Evolutionary conservation across 805 yeast genomes (phyloP).

Genomic region (Yarrowia hollandica): DNA sequence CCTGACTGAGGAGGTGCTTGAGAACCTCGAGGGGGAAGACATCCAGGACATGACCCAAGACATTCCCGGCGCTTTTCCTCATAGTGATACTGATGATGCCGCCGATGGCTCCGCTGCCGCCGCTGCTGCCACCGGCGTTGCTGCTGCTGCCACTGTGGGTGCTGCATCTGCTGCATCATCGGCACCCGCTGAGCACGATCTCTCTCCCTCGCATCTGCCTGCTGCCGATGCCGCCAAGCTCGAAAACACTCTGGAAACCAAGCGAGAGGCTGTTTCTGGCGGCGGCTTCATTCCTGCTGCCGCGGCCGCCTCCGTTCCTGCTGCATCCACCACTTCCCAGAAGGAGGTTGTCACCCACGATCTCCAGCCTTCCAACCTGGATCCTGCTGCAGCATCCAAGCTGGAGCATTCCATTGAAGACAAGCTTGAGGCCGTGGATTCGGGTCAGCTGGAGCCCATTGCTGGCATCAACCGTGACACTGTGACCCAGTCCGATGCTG

Average conservation of each 20-base stretch:
- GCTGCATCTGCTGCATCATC: too few species aligned
- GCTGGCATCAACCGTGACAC: not conserved
- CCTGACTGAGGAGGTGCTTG: not conserved
- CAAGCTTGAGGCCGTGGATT: constrained; percentile 1
- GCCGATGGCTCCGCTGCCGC: not conserved
- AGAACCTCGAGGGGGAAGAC: constrained; percentile 17
- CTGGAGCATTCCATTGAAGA: not conserved
- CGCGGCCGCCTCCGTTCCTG: not conserved
- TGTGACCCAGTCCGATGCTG: not conserved
- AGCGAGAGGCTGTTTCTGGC: constrained; percentile 1
- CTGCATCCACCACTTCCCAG: not conserved
- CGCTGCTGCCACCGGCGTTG: not conserved
- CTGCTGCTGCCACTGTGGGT: too few species aligned
- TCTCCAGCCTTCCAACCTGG: not conserved
- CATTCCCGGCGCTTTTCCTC: constrained; percentile 23
- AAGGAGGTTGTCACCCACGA: not conserved
- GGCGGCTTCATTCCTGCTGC: not conserved
- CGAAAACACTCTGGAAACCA: not conserved
- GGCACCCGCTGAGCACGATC: not conserved
- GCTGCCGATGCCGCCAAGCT: not conserved
- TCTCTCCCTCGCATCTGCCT: not conserved
- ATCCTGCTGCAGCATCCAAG: not conserved
- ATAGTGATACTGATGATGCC: not conserved
- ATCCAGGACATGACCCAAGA: constrained; percentile 22
- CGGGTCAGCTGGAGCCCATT: not conserved